phyloP scores from a whole-genome alignment of 139 green algal genomes.

The Ostreobium quekettii region DNA sequence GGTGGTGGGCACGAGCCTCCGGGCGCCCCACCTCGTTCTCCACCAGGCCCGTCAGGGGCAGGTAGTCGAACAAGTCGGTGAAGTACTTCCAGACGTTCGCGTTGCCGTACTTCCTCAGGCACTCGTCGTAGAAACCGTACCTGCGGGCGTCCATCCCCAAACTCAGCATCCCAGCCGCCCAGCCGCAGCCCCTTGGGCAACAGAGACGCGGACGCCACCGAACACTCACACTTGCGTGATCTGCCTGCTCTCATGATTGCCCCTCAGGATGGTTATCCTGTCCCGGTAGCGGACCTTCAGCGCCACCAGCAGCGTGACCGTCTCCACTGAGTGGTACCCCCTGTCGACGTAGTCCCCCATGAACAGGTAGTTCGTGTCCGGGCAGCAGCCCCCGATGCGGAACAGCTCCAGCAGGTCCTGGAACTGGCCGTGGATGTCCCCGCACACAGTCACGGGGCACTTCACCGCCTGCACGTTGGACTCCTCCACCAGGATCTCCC shows the following conservation, averaged over 20 bases:
- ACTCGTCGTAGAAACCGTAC: slow-evolving; percentile 99
- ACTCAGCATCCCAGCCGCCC: background rate
- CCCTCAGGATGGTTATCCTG: slow-evolving; percentile 93
- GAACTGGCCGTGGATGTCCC: slow-evolving; percentile 98
- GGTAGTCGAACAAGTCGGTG: slow-evolving; percentile 99
- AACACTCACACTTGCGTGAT: slow-evolving; percentile 91
- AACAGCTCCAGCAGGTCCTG: slow-evolving; percentile 95
- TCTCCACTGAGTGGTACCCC: slow-evolving; percentile 96
- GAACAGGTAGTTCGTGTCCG: slow-evolving; percentile 99
- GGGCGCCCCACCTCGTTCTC: slow-evolving; percentile 76
- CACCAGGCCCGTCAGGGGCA: slow-evolving; percentile 91
- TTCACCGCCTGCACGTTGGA: slow-evolving; percentile 92
- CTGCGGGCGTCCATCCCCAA: slow-evolving; percentile 43
- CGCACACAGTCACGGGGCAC: slow-evolving; percentile 93
- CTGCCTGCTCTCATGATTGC: slow-evolving; percentile 97
- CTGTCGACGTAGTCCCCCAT: slow-evolving; percentile 99
- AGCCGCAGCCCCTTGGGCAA: background rate
- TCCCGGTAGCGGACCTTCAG: slow-evolving; percentile 88
- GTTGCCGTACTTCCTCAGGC: slow-evolving; percentile 96
- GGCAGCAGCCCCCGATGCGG: slow-evolving; percentile 82
- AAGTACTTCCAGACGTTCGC: slow-evolving; percentile 97
- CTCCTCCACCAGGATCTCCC: slow-evolving; percentile 86
- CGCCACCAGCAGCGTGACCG: slow-evolving; percentile 79
- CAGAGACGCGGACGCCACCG: no score
- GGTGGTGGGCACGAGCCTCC: no score